These are phyloP conservation scores for Chaetoceros tenuissimus DNA, from an alignment of 108 stramenopile species.

Conservation along the genomic window DNA sequence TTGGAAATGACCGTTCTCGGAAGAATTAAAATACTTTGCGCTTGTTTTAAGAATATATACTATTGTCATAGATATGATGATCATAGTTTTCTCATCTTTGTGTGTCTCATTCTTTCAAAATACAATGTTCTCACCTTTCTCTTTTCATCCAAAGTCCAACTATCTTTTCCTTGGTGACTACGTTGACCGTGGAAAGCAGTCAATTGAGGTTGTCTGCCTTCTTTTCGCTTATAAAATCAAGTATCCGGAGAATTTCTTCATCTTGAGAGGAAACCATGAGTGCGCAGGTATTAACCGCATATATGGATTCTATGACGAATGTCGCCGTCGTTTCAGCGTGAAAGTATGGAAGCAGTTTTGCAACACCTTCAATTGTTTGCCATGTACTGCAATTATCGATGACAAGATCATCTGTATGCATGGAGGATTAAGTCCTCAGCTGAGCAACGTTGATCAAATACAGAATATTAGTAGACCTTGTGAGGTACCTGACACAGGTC, in stretches of 20 bases:
- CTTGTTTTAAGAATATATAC: background rate
- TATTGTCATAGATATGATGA: background rate
- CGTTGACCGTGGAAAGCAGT: slow-evolving; percentile 97
- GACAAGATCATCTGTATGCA: slow-evolving; percentile 99
- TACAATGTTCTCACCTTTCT: background rate
- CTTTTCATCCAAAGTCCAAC: slow-evolving; percentile 63
- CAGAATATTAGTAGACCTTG: slow-evolving; percentile 93
- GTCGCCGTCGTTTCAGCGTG: slow-evolving; percentile 96
- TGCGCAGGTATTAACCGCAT: slow-evolving; percentile 98
- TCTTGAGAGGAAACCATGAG: slow-evolving; percentile 99
- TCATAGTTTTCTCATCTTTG: background rate
- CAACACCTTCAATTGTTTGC: slow-evolving; percentile 99
- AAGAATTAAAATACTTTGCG: background rate
- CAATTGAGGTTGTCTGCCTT: slow-evolving; percentile 91
- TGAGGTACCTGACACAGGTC: slow-evolving; percentile 97
- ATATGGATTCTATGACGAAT: slow-evolving; percentile 99
- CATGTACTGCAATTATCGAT: slow-evolving; percentile 96
- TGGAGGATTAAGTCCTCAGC: slow-evolving; percentile 94
- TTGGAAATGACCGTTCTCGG: background rate
- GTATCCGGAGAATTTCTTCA: slow-evolving; percentile 98
- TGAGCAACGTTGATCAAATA: slow-evolving; percentile 95
- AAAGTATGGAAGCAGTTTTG: slow-evolving; percentile 99
- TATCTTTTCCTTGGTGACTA: slow-evolving; percentile 99
- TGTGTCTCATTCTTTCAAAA: background rate
- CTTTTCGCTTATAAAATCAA: slow-evolving; percentile 99